These are phyloP conservation scores for Talaromyces thailandensis DNA, from an alignment of 495 filamentous ascomycete species.

Conservation along the genomic window DNA sequence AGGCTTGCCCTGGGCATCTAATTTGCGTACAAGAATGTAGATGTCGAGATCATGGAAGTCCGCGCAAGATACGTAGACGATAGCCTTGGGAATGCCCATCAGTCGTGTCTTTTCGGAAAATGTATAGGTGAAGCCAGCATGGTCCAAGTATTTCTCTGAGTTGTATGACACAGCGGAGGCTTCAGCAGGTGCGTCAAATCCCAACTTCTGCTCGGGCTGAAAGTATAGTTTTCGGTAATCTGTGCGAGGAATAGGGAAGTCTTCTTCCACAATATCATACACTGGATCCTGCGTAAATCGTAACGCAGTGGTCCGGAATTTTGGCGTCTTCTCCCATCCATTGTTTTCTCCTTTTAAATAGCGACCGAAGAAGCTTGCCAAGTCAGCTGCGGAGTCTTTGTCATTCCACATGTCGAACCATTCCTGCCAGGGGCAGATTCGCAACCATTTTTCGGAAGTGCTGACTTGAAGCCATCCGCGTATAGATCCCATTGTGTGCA, in stretches of 20 bases:
- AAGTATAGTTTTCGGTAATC: too few species aligned
- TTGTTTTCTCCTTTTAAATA: too few species aligned
- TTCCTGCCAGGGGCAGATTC: not conserved
- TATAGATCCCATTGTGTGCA: not conserved
- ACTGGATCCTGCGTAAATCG: too few species aligned
- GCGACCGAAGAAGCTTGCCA: too few species aligned
- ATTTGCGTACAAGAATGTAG: slow-evolving; percentile 28
- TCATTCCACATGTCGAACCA: not conserved
- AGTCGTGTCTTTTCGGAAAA: slow-evolving; percentile 18
- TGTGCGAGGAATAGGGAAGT: too few species aligned
- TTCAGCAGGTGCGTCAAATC: too few species aligned
- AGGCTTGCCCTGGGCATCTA: slow-evolving; percentile 21
- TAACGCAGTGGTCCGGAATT: too few species aligned
- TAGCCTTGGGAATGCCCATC: slow-evolving; percentile 25
- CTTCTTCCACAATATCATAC: too few species aligned
- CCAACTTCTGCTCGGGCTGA: too few species aligned
- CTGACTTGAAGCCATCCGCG: not conserved
- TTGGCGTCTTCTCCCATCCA: too few species aligned
- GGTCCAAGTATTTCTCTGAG: too few species aligned
- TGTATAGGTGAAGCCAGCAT: slow-evolving; percentile 19
- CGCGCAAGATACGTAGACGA: slow-evolving; percentile 29
- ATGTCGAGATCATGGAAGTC: slow-evolving; percentile 30
- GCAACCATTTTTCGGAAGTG: not conserved
- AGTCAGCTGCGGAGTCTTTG: not conserved
- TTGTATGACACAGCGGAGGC: too few species aligned